These are phyloP conservation scores for Malassezia japonica DNA, from an alignment of 1,284 basidiomycete species.

Conservation along the genomic window DNA sequence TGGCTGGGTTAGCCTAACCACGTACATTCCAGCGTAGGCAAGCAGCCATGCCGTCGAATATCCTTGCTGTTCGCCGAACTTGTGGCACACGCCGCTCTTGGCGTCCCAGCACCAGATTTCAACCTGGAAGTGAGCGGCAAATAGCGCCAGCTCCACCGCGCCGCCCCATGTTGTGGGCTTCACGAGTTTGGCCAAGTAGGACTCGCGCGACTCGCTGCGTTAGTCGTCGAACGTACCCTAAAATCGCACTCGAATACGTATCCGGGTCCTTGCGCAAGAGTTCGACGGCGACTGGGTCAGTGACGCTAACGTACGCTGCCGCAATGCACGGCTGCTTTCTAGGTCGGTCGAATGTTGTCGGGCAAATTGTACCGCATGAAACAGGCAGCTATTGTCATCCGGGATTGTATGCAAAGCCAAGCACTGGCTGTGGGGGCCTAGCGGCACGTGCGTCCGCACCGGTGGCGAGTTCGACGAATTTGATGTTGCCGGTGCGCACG, in stretches of 20 bases:
- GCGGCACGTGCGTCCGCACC: no score
- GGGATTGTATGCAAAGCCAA: constrained; percentile 26
- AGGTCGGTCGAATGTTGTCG: no score
- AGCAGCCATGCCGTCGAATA: not conserved
- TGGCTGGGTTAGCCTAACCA: not conserved
- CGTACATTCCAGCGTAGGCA: constrained; percentile 5
- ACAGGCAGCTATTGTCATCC: constrained; percentile 37
- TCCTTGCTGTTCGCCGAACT: not conserved
- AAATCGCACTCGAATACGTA: constrained; percentile 24
- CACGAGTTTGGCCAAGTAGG: constrained; percentile 4
- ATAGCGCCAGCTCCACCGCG: not conserved
- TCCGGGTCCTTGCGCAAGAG: not conserved
- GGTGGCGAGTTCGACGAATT: no score
- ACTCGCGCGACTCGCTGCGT: not conserved
- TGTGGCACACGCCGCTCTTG: constrained; percentile 1
- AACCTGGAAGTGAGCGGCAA: not conserved
- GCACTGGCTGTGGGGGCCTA: no score
- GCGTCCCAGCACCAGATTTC: constrained; percentile 12
- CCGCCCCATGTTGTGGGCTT: constrained; percentile 5
- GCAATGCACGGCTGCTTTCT: not conserved
- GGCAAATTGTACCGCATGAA: constrained; percentile 19
- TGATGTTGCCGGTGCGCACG: no score
- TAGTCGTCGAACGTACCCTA: constrained; percentile 17
- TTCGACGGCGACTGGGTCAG: not conserved
- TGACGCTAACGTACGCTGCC: not conserved